Percentiles rank a stretch among this genome's conserved stretches.
Evolutionary conservation across 371 early-diverging fungal species (phyloP).

Genomic region (Homolaphlyctis polyrhiza): DNA sequence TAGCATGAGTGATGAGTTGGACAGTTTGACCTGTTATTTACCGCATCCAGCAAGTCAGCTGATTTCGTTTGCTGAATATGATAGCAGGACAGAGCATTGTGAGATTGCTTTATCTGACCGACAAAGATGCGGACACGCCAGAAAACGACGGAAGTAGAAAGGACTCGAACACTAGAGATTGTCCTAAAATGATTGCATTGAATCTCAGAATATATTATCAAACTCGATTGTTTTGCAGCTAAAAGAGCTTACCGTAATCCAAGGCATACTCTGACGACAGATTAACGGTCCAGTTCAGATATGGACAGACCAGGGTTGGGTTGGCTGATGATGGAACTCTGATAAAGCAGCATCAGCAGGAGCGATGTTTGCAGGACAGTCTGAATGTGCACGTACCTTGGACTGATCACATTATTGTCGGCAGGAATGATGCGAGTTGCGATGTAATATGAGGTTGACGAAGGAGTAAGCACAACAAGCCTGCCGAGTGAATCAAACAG

Average conservation of each 20-base stretch:
- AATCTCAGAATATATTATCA: too few relatives aligned
- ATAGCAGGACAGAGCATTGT: too few relatives aligned
- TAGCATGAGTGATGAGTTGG: too few relatives aligned
- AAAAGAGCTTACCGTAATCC: constrained; percentile 15
- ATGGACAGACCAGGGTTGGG: constrained; percentile 15
- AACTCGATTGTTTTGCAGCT: too few relatives aligned
- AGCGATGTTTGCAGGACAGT: neutral
- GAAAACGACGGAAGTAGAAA: neutral
- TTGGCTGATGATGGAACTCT: constrained; percentile 13
- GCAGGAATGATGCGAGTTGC: constrained; percentile 11
- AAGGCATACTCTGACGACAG: constrained; percentile 5
- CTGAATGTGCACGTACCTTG: constrained; percentile 6
- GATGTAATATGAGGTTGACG: constrained; percentile 6
- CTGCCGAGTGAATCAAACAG: constrained; percentile 13
- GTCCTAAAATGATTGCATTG: too few relatives aligned
- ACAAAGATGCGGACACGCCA: neutral
- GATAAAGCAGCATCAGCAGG: neutral
- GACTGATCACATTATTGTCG: constrained; percentile 14
- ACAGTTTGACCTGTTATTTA: too few relatives aligned
- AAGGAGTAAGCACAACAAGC: constrained; percentile 9
- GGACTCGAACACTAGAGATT: neutral
- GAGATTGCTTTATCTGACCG: too few relatives aligned
- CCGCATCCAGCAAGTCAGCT: too few relatives aligned
- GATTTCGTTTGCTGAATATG: too few relatives aligned
- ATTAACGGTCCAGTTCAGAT: constrained; percentile 2